phyloP scores from a whole-genome alignment of 495 filamentous ascomycete species.

The Penicillium daleae region DNA sequence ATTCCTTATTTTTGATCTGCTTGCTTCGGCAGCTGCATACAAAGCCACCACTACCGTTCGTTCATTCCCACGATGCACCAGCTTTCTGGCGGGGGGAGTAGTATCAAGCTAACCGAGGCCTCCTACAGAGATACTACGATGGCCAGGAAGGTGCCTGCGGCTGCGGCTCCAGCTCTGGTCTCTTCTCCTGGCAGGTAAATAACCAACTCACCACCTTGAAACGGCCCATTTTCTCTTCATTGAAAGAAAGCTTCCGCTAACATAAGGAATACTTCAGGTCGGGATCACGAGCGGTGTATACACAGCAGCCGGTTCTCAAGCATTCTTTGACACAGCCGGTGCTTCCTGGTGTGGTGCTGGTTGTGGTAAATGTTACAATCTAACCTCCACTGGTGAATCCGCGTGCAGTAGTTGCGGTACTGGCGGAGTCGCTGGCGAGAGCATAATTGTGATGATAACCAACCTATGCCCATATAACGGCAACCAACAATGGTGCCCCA shows the following conservation, averaged over 20 bases:
- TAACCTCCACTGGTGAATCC: conserved; percentile 40
- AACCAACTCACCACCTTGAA: neutral
- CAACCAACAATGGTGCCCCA: conserved; percentile 45
- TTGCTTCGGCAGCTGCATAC: neutral
- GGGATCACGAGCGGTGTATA: neutral
- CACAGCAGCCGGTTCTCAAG: conserved; percentile 27
- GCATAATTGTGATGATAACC: conserved; percentile 47
- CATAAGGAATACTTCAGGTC: neutral
- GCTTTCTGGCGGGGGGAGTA: neutral
- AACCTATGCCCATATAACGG: conserved; percentile 45
- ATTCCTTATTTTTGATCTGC: neutral
- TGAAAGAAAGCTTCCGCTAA: neutral
- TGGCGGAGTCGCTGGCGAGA: conserved; percentile 37
- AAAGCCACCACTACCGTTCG: conserved; percentile 6
- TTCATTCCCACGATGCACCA: neutral
- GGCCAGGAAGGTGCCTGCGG: conserved; percentile 8
- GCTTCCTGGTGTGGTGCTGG: conserved; percentile 43
- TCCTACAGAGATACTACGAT: neutral
- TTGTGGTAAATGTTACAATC: conserved; percentile 45
- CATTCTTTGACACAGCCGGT: conserved; percentile 33
- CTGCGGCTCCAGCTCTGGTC: conserved; percentile 1
- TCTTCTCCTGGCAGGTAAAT: conserved; percentile 9
- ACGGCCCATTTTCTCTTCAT: neutral
- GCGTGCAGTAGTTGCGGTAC: conserved; percentile 36
- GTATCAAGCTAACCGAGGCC: neutral